Percentiles rank a stretch among this genome's conserved stretches.
Conservation (phyloP, 176 grass and related monocot genomes). For the Triticum timopheevii region DNA sequence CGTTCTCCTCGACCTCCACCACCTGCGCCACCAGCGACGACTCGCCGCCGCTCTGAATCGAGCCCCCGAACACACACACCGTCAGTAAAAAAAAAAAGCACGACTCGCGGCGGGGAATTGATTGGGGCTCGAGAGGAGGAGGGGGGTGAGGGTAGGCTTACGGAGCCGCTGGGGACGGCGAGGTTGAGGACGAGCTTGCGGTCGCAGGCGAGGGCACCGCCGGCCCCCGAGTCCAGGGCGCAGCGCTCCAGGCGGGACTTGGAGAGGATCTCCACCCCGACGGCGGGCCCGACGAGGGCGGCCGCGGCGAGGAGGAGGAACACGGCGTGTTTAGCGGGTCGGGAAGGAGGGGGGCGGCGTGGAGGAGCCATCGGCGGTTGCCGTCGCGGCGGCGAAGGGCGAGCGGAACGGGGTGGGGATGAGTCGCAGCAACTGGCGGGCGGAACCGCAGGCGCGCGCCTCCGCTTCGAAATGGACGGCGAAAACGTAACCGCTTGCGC, state of each 20-base stretch:
- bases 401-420: neutral
- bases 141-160: neutral
- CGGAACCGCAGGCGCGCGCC: neutral
- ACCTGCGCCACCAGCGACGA: slow-evolving; percentile 64
- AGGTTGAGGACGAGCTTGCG: slow-evolving; percentile 72
- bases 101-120: neutral
- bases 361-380: neutral
- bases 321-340: neutral
- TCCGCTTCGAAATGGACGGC: neutral
- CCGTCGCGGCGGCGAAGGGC: neutral
- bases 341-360: neutral
- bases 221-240: slow-evolving; percentile 32
- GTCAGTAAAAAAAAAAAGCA: neutral
- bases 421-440: neutral
- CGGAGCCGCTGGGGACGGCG: slow-evolving; percentile 61
- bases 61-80: neutral
- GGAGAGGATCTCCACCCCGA: slow-evolving; percentile 58
- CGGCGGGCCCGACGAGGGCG: neutral
- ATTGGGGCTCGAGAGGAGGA: neutral
- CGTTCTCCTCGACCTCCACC: slow-evolving; percentile 59
- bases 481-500: neutral
- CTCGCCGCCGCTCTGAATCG: slow-evolving; percentile 66
- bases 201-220: slow-evolving; percentile 46
- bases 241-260: slow-evolving; percentile 68
- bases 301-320: neutral